Evolutionary conservation across 1,284 basidiomycete genomes (phyloP).

Genomic region (Ganoderma multipileum): DNA sequence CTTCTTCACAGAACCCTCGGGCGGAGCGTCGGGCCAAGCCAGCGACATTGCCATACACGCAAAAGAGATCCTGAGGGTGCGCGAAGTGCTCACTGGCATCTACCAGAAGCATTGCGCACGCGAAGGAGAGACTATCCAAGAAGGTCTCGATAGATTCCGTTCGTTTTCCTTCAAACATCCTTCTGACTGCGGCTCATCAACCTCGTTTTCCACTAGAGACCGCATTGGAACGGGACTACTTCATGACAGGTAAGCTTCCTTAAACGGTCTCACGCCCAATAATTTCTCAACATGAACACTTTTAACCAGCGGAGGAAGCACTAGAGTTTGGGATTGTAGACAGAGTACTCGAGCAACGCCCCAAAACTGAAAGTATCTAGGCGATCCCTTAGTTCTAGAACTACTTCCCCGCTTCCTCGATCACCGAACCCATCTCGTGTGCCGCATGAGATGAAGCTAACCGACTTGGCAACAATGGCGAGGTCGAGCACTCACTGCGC

Average conservation of each 20-base stretch:
- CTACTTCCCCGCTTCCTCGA: neutral
- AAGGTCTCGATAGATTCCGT: constrained; percentile 83
- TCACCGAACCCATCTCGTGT: neutral
- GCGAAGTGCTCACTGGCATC: constrained; percentile 82
- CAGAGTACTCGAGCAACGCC: constrained; percentile 81
- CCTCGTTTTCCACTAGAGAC: constrained; percentile 58
- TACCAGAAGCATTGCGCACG: constrained; percentile 83
- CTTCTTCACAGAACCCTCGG: constrained; percentile 81
- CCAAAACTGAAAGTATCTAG: constrained; percentile 43
- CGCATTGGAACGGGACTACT: constrained; percentile 92
- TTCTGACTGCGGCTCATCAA: neutral
- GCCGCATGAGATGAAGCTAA: neutral
- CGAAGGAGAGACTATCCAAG: constrained; percentile 66
- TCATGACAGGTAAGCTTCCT: constrained; percentile 77
- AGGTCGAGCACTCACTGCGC: neutral
- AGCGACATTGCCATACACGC: constrained; percentile 95
- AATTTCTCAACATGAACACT: neutral
- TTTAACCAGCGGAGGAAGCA: constrained; percentile 75
- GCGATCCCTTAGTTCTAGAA: neutral
- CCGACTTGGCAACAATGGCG: neutral
- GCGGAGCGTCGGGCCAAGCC: constrained; percentile 92
- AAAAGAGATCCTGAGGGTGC: constrained; percentile 89
- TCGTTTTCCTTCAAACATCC: constrained; percentile 36
- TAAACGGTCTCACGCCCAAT: neutral
- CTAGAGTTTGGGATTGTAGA: constrained; percentile 92